Evolutionary conservation across 1,284 basidiomycete genomes (phyloP).

Genomic region (Cutaneotrichosporon sp.): DNA sequence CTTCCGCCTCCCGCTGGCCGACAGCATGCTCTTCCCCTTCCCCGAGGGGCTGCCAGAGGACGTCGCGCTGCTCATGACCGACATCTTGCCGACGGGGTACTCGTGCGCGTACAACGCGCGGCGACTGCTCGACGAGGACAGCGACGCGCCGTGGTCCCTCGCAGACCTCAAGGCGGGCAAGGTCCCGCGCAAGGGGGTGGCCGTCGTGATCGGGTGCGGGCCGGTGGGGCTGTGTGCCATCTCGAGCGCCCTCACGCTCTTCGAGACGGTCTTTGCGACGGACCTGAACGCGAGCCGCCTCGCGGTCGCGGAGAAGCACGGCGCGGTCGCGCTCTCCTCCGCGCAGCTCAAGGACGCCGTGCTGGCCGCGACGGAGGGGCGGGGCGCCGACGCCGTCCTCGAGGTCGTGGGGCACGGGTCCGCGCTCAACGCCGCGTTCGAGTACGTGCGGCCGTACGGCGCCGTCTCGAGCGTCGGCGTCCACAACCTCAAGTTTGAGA

Average conservation of each 20-base stretch:
- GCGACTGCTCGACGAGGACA: constrained; percentile 40
- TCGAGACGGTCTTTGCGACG: constrained; percentile 46
- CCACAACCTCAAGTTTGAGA: constrained; percentile 37
- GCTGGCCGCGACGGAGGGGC: constrained; percentile 41
- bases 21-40: constrained; percentile 53
- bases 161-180: constrained; percentile 33
- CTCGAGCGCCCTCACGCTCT: constrained; percentile 51
- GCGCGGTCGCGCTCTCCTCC: constrained; percentile 48
- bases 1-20: constrained; percentile 66
- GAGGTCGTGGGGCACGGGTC: constrained; percentile 77
- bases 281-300: constrained; percentile 36
- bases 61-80: constrained; percentile 54
- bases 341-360: constrained; percentile 35
- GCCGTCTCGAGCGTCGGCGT: constrained; percentile 78
- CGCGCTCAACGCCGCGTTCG: constrained; percentile 71
- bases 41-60: constrained; percentile 49
- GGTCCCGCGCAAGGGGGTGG: constrained; percentile 40
- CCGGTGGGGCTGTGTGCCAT: constrained; percentile 56
- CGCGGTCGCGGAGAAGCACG: constrained; percentile 43
- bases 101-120: constrained; percentile 53
- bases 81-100: constrained; percentile 56
- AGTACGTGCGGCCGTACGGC: constrained; percentile 77
- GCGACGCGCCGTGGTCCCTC: constrained; percentile 23
- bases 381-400: constrained; percentile 55
- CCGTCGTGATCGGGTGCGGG: constrained; percentile 55